Base-by-base conservation (phyloP, 805 yeast species). In the Maudiozyma bulderi region DNA sequence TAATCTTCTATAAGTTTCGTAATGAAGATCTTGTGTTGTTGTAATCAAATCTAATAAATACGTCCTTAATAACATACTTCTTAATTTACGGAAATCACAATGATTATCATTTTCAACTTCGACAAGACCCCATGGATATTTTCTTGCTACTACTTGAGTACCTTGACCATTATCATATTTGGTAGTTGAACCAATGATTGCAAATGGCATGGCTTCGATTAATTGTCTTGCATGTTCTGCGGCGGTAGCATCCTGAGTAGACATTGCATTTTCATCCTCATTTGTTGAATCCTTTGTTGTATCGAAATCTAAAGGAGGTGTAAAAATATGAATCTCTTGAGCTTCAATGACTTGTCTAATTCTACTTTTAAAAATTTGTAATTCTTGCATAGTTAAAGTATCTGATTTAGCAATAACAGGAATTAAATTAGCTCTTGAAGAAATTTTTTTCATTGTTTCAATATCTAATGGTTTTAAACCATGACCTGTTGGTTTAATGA, bases 351-450 rank as follows among this genome's bases (percentile, higher is more conserved):
- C 84, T 46, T 83, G 84, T 69, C 95, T 79, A 61, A 90, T 82
- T 64, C 90, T 77, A 51, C 76, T 69, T 67, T 87, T 86, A 69
- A 86, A 86, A 45, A 70, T 74, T 43, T 74, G 74, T 70, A 84
- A 74, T 63, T 86, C 95, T 50, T 69, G 72, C 28, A 82, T 83
- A 28, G 89, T 80, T 64, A 86, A 73, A 13, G 95, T 84, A 65
- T 87, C 95, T n/a, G 91, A 77, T 64, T 87, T 87, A 51, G 95
- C 87, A 64, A 90, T 86, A 40, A 90, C 80, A 1, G 96, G 97
- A 53, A 90, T 84, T 68, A 90, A 74, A 66, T 89, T 90, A 43
- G 86, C 95, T 56, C 95, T 75, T 11, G 83, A 73, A 39, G 87
- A 78, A 50, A 90, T 70, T 59, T 84, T 81, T 69, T 85, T 84